Evolutionary conservation across 2,329 filamentous ascomycete genomes (phyloP).

Genomic region (Neurospora sp.): DNA sequence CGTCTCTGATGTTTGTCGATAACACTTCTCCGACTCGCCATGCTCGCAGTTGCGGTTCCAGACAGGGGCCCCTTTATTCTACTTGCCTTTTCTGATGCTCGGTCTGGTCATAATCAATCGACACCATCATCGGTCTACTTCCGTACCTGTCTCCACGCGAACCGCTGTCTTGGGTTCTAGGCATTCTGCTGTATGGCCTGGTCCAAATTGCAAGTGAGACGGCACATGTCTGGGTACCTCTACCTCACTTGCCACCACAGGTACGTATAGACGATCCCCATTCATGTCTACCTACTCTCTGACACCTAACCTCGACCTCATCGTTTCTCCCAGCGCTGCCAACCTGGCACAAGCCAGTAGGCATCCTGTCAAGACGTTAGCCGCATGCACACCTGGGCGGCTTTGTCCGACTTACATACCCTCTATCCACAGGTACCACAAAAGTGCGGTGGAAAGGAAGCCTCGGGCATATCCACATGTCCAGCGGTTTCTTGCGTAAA

Average conservation of each 20-base stretch:
- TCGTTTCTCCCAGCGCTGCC: not conserved
- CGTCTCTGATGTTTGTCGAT: not conserved
- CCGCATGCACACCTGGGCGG: not conserved
- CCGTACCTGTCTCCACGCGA: not conserved
- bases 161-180: not conserved
- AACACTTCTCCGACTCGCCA: not conserved
- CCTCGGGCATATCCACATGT: not conserved
- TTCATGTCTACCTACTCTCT: not conserved
- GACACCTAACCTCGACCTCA: not conserved
- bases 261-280: not conserved
- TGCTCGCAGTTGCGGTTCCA: not conserved
- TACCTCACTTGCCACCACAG: not conserved
- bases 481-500: not conserved
- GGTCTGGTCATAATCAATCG: not conserved
- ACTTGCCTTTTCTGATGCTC: not conserved
- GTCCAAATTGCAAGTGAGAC: not conserved
- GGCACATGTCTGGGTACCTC: not conserved
- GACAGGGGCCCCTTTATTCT: not conserved
- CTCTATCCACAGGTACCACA: not conserved
- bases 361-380: conserved; percentile 1
- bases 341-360: not conserved
- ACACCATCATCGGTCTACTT: not conserved
- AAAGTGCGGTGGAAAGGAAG: not conserved
- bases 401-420: not conserved
- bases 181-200: not conserved